Percentiles rank a stretch among this genome's conserved stretches.
phyloP scores from a whole-genome alignment of 2,329 filamentous ascomycete genomes.

The Ophioceras dolichostomum region DNA sequence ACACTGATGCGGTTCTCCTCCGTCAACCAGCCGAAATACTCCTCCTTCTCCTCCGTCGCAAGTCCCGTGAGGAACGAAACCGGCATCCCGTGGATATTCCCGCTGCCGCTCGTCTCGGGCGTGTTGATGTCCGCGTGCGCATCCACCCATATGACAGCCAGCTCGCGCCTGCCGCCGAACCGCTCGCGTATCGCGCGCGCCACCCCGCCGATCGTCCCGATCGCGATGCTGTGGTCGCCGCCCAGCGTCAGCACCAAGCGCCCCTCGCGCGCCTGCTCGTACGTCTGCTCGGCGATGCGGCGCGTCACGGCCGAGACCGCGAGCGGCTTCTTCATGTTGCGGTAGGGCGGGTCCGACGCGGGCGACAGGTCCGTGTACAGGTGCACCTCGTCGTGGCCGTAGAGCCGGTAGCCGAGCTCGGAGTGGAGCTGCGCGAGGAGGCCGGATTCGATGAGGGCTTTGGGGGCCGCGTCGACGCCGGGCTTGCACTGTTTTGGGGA shows the following conservation, averaged over 20 bases:
- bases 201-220: constrained; percentile 81
- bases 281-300: constrained; percentile 71
- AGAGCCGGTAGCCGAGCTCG: constrained; percentile 79
- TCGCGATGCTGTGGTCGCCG: constrained; percentile 92
- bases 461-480: constrained; percentile 83
- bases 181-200: constrained; percentile 79
- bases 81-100: constrained; percentile 97
- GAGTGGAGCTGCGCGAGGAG: constrained; percentile 72
- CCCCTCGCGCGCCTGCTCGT: constrained; percentile 71
- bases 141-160: constrained; percentile 97
- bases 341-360: constrained; percentile 61
- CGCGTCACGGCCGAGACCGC: constrained; percentile 77
- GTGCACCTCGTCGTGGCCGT: constrained; percentile 75
- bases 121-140: constrained; percentile 97
- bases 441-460: constrained; percentile 78
- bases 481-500: constrained; percentile 56
- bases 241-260: constrained; percentile 87
- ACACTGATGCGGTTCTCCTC: constrained; percentile 57
- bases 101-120: constrained; percentile 76
- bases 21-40: constrained; percentile 83
- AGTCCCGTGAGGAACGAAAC: constrained; percentile 84
- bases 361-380: constrained; percentile 68
- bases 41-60: constrained; percentile 60
- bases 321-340: constrained; percentile 88
- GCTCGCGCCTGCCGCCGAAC: constrained; percentile 53